Evolutionary conservation across 441 rosid species (phyloP), one percentile per base, ranked within the genome.

Genomic region (Pelargonium citronellum): DNA sequence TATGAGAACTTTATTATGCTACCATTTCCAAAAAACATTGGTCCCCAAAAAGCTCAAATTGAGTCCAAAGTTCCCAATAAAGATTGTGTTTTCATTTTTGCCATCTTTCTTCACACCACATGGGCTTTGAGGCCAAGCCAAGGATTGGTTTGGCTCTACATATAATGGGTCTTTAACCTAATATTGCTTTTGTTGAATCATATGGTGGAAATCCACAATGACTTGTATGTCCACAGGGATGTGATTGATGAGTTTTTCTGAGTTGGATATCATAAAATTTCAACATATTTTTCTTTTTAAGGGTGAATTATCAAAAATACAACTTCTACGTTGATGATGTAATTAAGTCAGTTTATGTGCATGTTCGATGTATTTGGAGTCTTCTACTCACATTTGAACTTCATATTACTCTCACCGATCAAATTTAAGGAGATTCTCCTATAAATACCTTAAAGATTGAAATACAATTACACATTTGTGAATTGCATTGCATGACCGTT

Each of bases 191-290:
- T 62, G 74, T 67, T 79, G 74, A 68, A 75, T 67, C 73, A 13
- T 66, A 73, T 60, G 77, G 69, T 70, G 77, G 84, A 74, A 75
- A 71, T 66, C 74, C 70, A 67, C 67, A 69, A 67, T 16, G 75
- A 64, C 74, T 64, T 20, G 66, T 53, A 79, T 74, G 39, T 34
- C 79, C 73, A 75, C 73, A 72, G 61, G 64, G 67, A 68, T 44
- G 69, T 57, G 78, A 73, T 66, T 55, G 61, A 55, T 16, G 55
- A 68, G 49, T 34, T 15, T 39, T 49, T 71, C 75, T 79, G 78
- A 79, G 83, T 83, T 82, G 39, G 76, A 79, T 75, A 79, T 79
- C 83, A 82, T 79, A 57, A 67, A 63, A 57, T 16, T 67, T 17
- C 34, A 74, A 64, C 73, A 70, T 67, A 34, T 46, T 64, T 62